Evolutionary conservation across 2,329 filamentous ascomycete genomes (phyloP).

Genomic region (Xylaria sp.): DNA sequence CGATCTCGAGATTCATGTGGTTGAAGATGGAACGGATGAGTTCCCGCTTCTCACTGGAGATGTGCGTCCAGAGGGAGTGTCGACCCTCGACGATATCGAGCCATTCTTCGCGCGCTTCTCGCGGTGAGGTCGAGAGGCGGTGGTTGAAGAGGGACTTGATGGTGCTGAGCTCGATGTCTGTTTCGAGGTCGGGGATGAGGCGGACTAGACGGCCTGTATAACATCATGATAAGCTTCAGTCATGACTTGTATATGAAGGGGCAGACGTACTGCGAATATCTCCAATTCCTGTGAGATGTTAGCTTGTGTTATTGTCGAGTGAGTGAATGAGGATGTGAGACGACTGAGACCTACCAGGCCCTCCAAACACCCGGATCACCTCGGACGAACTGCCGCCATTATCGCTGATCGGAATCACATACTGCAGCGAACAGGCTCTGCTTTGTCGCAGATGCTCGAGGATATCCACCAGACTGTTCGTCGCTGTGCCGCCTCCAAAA

Average conservation of each 20-base stretch:
- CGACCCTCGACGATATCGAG: conserved; percentile 80
- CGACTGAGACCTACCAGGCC: conserved; percentile 57
- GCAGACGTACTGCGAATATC: conserved; percentile 31
- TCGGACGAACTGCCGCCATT: conserved; percentile 94
- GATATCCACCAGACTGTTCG: conserved; percentile 88
- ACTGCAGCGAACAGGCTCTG: conserved; percentile 65
- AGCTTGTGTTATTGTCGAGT: no score
- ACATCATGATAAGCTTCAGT: background rate
- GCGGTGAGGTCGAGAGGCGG: conserved; percentile 60
- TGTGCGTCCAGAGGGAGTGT: conserved; percentile 66
- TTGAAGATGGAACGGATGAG: conserved; percentile 74
- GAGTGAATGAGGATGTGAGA: background rate
- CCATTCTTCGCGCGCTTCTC: conserved; percentile 70
- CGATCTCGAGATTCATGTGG: conserved; percentile 68
- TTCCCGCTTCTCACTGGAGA: conserved; percentile 68
- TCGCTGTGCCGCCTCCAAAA: conserved; percentile 90
- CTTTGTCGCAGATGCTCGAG: conserved; percentile 64
- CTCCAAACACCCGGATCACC: conserved; percentile 88
- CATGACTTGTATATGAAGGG: background rate
- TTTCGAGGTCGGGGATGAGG: conserved; percentile 67
- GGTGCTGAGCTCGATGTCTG: conserved; percentile 61
- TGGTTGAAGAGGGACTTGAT: conserved; percentile 86
- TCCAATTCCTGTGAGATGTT: conserved; percentile 27
- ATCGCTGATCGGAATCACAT: conserved; percentile 92
- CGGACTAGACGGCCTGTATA: conserved; percentile 74